Evolutionary conservation across 306 rosid genomes (phyloP), one percentile per base, ranked within the genome.

Genomic region (Prunus mira): DNA sequence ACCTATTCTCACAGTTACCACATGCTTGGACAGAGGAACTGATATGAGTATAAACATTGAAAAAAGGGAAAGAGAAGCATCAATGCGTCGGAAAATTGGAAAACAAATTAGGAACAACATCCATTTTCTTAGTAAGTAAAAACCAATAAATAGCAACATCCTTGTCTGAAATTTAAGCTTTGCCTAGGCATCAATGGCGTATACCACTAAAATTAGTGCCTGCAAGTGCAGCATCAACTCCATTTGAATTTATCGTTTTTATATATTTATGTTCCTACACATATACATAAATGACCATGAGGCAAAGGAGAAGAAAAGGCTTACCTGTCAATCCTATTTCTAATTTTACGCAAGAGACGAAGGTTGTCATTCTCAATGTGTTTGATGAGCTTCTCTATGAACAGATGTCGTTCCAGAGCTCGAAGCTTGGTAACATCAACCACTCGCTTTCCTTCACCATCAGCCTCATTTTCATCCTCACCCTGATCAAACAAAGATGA

Each of bases 381-480:
- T 72, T 84, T 83, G 84, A 90, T 88, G 61, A 92, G 91, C 80
- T 77, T 87, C 66, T 88, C 88, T 3, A 90, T 79, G 78, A 92
- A 92, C 62, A 84, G 15, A 62, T 71, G 91, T 5, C 89, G 75
- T 71, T 88, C 93, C 76, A 47, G 71, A 74, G 86, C 83, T 76
- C 87, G 86, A 30, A 92, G 90, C 84, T 86, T 89, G 72, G 88
- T 76, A 32, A 92, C 97, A 78, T 92, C 88, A 70, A 87, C 81
- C 30, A 92, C 93, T 20, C 55, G 73, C 60, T 86, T 86, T 54
- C 80, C 77, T 66, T 79, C 52, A 56, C 52, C 64, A 25, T 67
- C 73, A 38, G 12, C 17, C 27, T 43, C 74, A 52, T n/a, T 51
- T 60, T 43, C 76, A 34, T 71, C 62, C 51, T 47, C 67, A 75